These are phyloP conservation scores for Colletotrichum camelliae DNA, from an alignment of 2,329 filamentous ascomycete genomes.

Conservation along the genomic window DNA sequence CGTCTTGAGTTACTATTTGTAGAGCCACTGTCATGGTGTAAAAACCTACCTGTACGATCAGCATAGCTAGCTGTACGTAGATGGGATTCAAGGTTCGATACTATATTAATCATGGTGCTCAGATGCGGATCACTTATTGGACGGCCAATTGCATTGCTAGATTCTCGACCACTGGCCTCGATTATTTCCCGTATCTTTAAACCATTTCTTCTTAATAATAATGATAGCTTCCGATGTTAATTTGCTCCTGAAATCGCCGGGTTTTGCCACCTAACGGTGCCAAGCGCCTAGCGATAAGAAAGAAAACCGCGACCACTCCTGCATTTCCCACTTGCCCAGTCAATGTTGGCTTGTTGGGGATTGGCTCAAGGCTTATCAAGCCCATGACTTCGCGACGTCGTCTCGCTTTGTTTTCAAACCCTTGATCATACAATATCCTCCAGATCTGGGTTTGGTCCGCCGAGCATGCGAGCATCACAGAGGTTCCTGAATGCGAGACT, in stretches of 20 bases:
- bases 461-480: neutral
- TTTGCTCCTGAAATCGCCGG: neutral
- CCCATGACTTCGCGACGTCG: too few relatives aligned
- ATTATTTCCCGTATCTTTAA: too few relatives aligned
- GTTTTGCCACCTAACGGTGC: too few relatives aligned
- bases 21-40: rapidly evolving
- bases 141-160: too few relatives aligned
- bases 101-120: too few relatives aligned
- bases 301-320: neutral
- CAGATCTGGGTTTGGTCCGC: neutral
- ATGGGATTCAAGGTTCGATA: too few relatives aligned
- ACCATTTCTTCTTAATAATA: neutral
- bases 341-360: neutral
- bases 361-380: too few relatives aligned
- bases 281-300: too few relatives aligned
- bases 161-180: too few relatives aligned
- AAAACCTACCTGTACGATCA: too few relatives aligned
- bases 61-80: too few relatives aligned
- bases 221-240: neutral
- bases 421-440: neutral
- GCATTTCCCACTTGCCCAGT: neutral
- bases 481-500: neutral
- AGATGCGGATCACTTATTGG: too few relatives aligned
- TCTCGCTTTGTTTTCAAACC: neutral
- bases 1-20: neutral